Evolutionary conservation across 2,329 filamentous ascomycete genomes (phyloP).

Genomic region (Lecanicillium sp.): DNA sequence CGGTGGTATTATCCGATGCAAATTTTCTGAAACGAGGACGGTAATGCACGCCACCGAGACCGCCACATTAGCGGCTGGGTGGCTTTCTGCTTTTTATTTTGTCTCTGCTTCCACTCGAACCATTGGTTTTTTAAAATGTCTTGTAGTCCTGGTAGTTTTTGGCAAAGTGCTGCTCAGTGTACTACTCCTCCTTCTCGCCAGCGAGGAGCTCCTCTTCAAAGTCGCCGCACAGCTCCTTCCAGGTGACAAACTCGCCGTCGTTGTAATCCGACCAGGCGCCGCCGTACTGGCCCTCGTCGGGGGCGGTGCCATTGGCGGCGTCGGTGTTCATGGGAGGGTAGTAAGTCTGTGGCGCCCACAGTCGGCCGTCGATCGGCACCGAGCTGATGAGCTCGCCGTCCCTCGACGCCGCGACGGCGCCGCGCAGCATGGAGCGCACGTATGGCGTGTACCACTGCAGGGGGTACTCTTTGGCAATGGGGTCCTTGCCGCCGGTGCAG

Average conservation of each 20-base stretch:
- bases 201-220: slow-evolving; percentile 10
- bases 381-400: slow-evolving; percentile 2
- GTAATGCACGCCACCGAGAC: no score
- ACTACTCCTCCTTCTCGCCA: slow-evolving; percentile 1
- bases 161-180: no score
- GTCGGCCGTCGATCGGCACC: slow-evolving; percentile 5
- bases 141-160: no score
- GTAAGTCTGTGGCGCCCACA: slow-evolving; percentile 3
- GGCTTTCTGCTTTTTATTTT: no score
- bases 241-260: slow-evolving; percentile 19
- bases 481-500: slow-evolving; percentile 15
- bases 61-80: no score
- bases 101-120: no score
- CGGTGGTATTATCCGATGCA: no score
- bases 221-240: slow-evolving; percentile 18
- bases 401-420: slow-evolving; percentile 5
- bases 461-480: slow-evolving; percentile 14
- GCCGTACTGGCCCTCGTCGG: slow-evolving; percentile 3
- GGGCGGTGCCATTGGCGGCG: no score
- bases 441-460: slow-evolving; percentile 15
- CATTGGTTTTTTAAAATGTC: no score
- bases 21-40: no score
- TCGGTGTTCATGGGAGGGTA: background rate
- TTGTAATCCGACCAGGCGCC: slow-evolving; percentile 14
- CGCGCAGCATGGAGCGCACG: slow-evolving; percentile 6